Percentiles rank a stretch among this genome's conserved stretches.
Conservation (phyloP, 202 grass and related monocot species). For the Saccharum hybrid region DNA sequence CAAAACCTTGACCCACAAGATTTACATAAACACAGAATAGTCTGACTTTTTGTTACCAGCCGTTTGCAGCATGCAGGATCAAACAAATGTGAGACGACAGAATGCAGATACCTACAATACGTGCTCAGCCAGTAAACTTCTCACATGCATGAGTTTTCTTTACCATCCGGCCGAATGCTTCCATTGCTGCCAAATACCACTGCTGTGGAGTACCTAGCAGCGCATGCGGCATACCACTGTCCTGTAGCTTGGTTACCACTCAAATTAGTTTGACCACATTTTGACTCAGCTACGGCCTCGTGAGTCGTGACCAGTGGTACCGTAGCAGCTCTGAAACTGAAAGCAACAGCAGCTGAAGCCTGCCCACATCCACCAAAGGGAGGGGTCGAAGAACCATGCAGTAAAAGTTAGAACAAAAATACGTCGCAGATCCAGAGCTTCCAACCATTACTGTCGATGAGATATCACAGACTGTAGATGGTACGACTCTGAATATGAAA, state of each 20-base stretch:
- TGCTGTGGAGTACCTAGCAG: not conserved
- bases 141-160: not conserved
- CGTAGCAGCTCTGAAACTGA: conserved; percentile 33
- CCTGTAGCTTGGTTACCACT: conserved; percentile 9
- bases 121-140: not conserved
- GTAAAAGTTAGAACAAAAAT: conserved; percentile 22
- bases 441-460: conserved; percentile 44
- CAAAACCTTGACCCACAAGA: not conserved
- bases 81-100: not conserved
- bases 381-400: not conserved
- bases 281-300: conserved; percentile 35
- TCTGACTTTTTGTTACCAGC: not conserved
- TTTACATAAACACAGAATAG: not conserved
- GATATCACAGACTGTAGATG: conserved; percentile 44
- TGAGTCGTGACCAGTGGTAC: conserved; percentile 48
- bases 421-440: conserved; percentile 52
- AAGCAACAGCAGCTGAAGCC: conserved; percentile 35
- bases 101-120: not conserved
- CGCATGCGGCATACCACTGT: not conserved
- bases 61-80: not conserved
- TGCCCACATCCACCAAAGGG: conserved; percentile 29
- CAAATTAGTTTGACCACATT: conserved; percentile 32
- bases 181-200: not conserved
- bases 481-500: conserved; percentile 49
- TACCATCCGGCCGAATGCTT: too few relatives aligned